phyloP scores from a whole-genome alignment of 2,329 filamentous ascomycete genomes.

The Akanthomyces lecanii region DNA sequence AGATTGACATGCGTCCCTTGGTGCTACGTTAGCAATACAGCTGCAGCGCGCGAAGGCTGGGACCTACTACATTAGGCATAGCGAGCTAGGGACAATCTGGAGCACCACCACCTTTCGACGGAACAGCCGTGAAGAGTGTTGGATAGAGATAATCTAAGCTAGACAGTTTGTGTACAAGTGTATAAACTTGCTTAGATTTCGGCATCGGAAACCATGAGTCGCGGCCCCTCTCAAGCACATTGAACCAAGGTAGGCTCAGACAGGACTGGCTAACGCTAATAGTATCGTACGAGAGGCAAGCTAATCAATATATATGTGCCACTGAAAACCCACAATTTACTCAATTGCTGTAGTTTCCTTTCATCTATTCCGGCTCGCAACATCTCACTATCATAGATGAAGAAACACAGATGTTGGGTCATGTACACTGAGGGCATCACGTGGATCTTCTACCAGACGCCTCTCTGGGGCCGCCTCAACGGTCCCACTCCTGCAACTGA shows the following conservation, averaged over 20 bases:
- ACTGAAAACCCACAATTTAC: no score
- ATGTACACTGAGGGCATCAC: not conserved
- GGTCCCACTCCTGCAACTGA: not conserved
- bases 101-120: not conserved
- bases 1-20: not conserved
- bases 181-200: no score
- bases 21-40: not conserved
- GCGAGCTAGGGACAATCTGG: not conserved
- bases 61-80: slow-evolving; percentile 7
- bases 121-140: not conserved
- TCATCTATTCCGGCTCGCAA: no score
- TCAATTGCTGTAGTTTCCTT: no score
- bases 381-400: not conserved
- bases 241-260: no score
- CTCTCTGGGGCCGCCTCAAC: not conserved
- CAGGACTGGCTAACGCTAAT: no score
- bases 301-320: no score
- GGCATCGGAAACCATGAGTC: no score
- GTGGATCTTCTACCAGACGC: not conserved
- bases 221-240: no score
- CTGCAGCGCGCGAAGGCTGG: not conserved
- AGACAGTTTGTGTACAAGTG: no score
- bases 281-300: no score
- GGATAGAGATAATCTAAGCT: no score
- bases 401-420: not conserved